These are phyloP conservation scores for Gaultheria prostrata DNA, from an alignment of 148 eudicot species.

Conservation along the genomic window DNA sequence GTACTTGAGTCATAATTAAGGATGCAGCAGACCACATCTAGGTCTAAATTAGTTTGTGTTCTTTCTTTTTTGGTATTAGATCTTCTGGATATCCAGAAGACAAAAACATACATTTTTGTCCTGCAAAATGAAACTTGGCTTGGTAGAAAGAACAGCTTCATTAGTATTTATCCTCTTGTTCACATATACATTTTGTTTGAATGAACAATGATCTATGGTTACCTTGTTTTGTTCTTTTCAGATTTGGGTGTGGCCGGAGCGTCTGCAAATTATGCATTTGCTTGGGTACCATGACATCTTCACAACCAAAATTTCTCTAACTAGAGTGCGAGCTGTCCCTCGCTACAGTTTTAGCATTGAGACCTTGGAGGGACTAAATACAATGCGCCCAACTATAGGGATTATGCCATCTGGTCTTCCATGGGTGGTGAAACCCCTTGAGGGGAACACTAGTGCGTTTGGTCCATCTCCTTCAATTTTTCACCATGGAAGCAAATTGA, in stretches of 20 bases:
- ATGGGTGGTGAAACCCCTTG: constrained; percentile 44
- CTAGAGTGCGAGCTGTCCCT: constrained; percentile 76
- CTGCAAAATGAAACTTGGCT: neutral
- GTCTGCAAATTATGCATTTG: constrained; percentile 74
- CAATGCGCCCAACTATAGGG: constrained; percentile 61
- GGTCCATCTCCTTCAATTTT: constrained; percentile 30
- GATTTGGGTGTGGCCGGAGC: constrained; percentile 96
- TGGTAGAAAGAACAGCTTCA: neutral
- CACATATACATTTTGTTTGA: neutral
- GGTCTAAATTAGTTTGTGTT: neutral
- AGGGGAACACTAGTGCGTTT: constrained; percentile 16
- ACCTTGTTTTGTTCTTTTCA: constrained; percentile 22
- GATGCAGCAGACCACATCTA: neutral
- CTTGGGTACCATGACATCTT: constrained; percentile 61
- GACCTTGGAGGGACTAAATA: constrained; percentile 66
- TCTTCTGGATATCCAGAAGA: neutral
- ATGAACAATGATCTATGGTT: neutral
- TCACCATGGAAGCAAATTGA: constrained; percentile 12
- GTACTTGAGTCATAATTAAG: neutral
- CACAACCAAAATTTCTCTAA: constrained; percentile 58
- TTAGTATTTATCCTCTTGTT: neutral
- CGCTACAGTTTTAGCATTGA: constrained; percentile 72
- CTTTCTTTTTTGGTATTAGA: neutral
- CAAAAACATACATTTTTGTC: neutral
- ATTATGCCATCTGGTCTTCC: constrained; percentile 91